phyloP scores from a whole-genome alignment of 225 moss, liverwort and hornwort genomes.

The Sphagnum contortum region DNA sequence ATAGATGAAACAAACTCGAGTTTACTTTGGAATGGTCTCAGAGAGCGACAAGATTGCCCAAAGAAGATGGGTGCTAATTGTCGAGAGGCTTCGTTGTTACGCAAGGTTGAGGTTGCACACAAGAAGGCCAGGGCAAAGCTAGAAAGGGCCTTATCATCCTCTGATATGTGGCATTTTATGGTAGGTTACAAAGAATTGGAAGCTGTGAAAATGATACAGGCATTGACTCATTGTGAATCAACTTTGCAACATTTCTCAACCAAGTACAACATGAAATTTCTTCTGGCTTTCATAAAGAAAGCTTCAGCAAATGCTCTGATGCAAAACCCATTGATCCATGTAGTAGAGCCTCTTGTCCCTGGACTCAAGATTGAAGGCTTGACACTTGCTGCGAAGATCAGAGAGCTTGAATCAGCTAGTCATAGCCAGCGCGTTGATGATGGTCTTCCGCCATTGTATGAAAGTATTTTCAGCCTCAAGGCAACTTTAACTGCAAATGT shows the following conservation, averaged over 20 bases:
- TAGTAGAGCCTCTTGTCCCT: slow-evolving; percentile 33
- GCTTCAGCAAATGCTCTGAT: slow-evolving; percentile 19
- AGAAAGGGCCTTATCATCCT: slow-evolving; percentile 16
- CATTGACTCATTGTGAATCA: slow-evolving; percentile 9
- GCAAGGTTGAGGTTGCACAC: slow-evolving; percentile 1
- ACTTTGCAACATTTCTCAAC: slow-evolving; percentile 29
- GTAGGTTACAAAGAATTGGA: slow-evolving; percentile 27
- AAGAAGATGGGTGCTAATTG: too few relatives aligned
- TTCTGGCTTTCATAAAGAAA: slow-evolving; percentile 26
- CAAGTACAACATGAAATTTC: slow-evolving; percentile 22
- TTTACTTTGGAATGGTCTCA: too few relatives aligned
- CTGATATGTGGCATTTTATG: slow-evolving; percentile 48
- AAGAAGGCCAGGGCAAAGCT: slow-evolving; percentile 5
- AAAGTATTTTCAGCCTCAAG: slow-evolving; percentile 14
- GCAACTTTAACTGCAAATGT: slow-evolving; percentile 28
- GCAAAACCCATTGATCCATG: slow-evolving; percentile 12
- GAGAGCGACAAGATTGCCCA: not conserved
- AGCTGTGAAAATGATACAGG: slow-evolving; percentile 19
- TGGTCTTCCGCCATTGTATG: not conserved
- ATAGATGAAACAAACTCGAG: not conserved
- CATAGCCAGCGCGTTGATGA: not conserved
- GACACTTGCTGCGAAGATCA: slow-evolving; percentile 33
- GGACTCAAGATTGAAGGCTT: slow-evolving; percentile 47
- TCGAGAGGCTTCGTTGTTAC: too few relatives aligned
- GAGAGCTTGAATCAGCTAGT: slow-evolving; percentile 2